Conservation (phyloP, 768 basidiomycete species). For the Russula sp. region DNA sequence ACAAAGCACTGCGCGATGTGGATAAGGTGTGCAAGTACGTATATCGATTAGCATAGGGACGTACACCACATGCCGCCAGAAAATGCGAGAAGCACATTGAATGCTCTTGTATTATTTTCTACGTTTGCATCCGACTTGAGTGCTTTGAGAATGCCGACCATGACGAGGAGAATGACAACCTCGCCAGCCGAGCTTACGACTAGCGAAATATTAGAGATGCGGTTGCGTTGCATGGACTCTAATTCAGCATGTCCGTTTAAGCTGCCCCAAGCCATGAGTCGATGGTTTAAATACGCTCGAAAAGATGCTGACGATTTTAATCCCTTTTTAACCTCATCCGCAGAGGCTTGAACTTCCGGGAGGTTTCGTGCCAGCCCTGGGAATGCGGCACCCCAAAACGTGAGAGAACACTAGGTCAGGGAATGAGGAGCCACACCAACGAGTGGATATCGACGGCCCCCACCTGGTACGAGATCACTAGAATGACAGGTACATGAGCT, state of each 20-base stretch:
- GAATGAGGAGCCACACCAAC: background rate
- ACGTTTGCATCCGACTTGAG: constrained; percentile 54
- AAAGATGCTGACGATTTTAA: constrained; percentile 41
- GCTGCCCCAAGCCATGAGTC: constrained; percentile 27
- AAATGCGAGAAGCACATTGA: constrained; percentile 74
- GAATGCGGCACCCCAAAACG: constrained; percentile 83
- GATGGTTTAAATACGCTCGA: background rate
- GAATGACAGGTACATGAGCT: constrained; percentile 15
- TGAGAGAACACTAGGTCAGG: constrained; percentile 48
- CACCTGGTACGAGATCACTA: constrained; percentile 71
- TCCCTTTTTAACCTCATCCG: constrained; percentile 35
- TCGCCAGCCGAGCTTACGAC: constrained; percentile 65
- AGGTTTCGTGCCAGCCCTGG: constrained; percentile 68
- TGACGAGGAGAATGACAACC: constrained; percentile 60
- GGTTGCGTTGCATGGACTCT: constrained; percentile 63
- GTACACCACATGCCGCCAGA: constrained; percentile 70
- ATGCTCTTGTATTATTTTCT: constrained; percentile 68
- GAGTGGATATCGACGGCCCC: background rate
- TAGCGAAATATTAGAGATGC: constrained; percentile 72
- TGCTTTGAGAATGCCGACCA: constrained; percentile 70
- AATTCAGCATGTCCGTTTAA: constrained; percentile 45
- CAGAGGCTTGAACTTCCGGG: constrained; percentile 58
- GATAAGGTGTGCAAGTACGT: background rate
- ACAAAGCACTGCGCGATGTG: constrained; percentile 44
- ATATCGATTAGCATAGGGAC: constrained; percentile 25